Percentiles rank a stretch among this genome's conserved stretches.
Conservation (phyloP, 129 eudicot species). For the Saposhnikovia divaricata region DNA sequence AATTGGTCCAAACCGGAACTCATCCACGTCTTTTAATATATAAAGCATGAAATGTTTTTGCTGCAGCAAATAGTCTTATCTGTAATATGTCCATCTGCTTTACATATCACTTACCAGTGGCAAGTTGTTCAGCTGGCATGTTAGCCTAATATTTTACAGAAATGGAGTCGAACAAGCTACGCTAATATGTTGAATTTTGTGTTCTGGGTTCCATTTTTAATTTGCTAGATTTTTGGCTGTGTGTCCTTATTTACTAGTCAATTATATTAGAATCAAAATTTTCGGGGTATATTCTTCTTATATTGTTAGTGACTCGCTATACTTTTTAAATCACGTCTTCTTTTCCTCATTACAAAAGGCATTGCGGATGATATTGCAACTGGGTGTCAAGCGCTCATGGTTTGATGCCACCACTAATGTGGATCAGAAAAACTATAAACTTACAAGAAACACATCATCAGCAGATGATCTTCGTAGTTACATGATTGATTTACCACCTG, state of each 20-base stretch:
- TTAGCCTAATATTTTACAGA: not conserved
- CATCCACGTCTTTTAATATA: not conserved
- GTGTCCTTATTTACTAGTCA: not conserved
- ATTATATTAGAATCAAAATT: not conserved
- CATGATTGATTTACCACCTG: constrained; percentile 57
- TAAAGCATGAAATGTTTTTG: not conserved
- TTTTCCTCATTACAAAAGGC: constrained; percentile 38
- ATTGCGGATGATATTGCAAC: constrained; percentile 74
- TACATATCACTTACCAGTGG: not conserved
- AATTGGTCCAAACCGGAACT: not conserved
- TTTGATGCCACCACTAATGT: constrained; percentile 42
- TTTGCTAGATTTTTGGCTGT: not conserved
- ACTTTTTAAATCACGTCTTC: not conserved
- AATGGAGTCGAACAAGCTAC: not conserved
- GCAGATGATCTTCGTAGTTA: constrained; percentile 82
- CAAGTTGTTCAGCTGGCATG: not conserved
- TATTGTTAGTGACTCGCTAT: not conserved
- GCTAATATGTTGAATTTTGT: not conserved
- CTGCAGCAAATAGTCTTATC: not conserved
- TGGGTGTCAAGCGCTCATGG: constrained; percentile 91
- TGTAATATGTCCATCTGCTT: not conserved
- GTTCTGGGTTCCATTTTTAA: not conserved
- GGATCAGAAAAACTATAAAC: constrained; percentile 31
- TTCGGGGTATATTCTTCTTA: not conserved
- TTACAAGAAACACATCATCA: constrained; percentile 43